These are phyloP conservation scores for Rhizoclosmatium globosum DNA, from an alignment of 192 early-diverging fungal species.

Conservation along the genomic window DNA sequence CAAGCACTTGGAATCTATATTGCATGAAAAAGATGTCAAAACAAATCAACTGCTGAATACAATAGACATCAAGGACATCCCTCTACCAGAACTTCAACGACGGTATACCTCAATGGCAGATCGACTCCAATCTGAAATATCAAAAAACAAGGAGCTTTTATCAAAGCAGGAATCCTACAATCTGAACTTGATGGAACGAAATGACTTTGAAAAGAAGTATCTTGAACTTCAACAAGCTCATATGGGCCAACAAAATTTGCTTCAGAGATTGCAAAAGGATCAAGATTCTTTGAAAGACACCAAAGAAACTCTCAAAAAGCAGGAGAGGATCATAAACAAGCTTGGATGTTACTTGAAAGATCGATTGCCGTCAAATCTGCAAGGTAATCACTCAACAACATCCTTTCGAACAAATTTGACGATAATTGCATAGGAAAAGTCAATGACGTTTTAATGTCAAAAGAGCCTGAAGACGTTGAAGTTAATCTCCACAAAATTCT, in stretches of 20 bases:
- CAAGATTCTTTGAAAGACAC: slow-evolving; percentile 20
- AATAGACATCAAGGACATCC: slow-evolving; percentile 51
- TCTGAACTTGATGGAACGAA: slow-evolving; percentile 34
- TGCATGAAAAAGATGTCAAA: slow-evolving; percentile 39
- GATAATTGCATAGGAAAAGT: slow-evolving; percentile 11
- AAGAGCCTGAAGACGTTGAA: slow-evolving; percentile 37
- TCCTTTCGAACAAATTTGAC: not conserved
- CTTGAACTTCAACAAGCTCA: slow-evolving; percentile 56
- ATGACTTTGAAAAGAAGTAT: slow-evolving; percentile 49
- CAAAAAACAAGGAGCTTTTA: slow-evolving; percentile 13
- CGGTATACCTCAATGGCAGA: slow-evolving; percentile 49
- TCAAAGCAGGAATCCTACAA: slow-evolving; percentile 42
- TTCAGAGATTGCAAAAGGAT: slow-evolving; percentile 52
- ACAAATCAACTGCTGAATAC: slow-evolving; percentile 47
- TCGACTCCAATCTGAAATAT: slow-evolving; percentile 41
- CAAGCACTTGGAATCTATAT: slow-evolving; percentile 30
- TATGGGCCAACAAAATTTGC: slow-evolving; percentile 47
- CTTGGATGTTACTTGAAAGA: slow-evolving; percentile 46
- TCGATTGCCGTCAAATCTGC: not conserved
- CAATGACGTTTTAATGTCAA: slow-evolving; percentile 13
- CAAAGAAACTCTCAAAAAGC: slow-evolving; percentile 47
- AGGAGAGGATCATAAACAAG: slow-evolving; percentile 51
- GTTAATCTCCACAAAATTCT: slow-evolving; percentile 32
- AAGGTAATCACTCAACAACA: slow-evolving; percentile 24
- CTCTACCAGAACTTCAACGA: slow-evolving; percentile 45